phyloP scores from a whole-genome alignment of 2,329 filamentous ascomycete species.

The Colletotrichum paranaense region DNA sequence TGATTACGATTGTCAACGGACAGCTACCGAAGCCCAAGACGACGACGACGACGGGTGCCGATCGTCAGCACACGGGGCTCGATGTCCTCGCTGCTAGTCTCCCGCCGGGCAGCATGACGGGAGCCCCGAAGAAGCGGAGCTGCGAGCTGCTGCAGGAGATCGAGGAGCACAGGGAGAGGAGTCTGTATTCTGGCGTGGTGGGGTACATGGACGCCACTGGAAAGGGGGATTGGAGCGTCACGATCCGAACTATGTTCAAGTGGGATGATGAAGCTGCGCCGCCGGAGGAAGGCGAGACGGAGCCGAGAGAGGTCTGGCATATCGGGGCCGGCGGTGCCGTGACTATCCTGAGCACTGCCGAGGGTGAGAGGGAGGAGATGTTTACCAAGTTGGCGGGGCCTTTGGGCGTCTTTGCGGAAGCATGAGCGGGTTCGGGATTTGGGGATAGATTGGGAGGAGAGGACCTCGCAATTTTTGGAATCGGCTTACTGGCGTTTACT shows the following conservation, averaged over 20 bases:
- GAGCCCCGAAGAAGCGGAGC: conserved; percentile 92
- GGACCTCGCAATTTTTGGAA: not conserved
- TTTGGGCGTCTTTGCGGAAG: conserved; percentile 59
- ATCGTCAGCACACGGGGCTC: conserved; percentile 66
- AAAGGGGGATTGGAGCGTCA: conserved; percentile 89
- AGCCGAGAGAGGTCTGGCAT: conserved; percentile 73
- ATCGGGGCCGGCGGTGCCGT: conserved; percentile 93
- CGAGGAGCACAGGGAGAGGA: conserved; percentile 72
- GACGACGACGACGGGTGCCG: conserved; percentile 21
- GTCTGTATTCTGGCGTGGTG: conserved; percentile 88
- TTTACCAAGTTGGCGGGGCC: conserved; percentile 75
- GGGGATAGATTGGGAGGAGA: no score
- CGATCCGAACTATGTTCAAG: conserved; percentile 84
- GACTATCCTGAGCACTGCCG: conserved; percentile 82
- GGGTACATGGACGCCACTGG: conserved; percentile 91
- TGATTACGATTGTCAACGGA: conserved; percentile 89
- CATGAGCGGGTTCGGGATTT: conserved; percentile 13
- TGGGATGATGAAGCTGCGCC: conserved; percentile 70
- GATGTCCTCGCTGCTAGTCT: conserved; percentile 82
- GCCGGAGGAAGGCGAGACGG: conserved; percentile 43
- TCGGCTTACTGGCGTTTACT: conserved; percentile 15
- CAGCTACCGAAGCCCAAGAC: conserved; percentile 53
- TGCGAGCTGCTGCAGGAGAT: conserved; percentile 83
- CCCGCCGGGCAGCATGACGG: conserved; percentile 95
- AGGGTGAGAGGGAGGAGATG: conserved; percentile 94